A percentile compares a stretch with the other conserved stretches of the same genome.
phyloP scores from a whole-genome alignment of 306 rosid species.

The Prunus davidiana region DNA sequence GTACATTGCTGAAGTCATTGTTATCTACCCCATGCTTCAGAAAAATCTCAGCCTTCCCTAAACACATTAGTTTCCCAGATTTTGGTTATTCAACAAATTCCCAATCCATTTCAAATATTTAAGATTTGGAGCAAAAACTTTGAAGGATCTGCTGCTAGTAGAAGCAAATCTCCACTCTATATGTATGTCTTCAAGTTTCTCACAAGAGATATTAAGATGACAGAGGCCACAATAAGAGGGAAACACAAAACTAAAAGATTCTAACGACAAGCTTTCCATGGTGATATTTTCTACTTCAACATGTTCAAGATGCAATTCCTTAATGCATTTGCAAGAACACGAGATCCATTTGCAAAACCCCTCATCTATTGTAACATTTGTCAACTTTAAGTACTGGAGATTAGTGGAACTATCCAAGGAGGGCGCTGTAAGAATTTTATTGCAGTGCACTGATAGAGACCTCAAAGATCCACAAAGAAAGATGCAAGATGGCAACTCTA shows the following conservation, averaged over 20 bases:
- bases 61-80: neutral
- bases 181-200: neutral
- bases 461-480: slow-evolving; percentile 2
- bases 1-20: neutral
- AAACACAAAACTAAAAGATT: neutral
- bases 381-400: slow-evolving; percentile 6
- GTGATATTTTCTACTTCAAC: neutral
- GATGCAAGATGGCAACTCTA: neutral
- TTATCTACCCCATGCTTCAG: neutral
- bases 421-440: neutral
- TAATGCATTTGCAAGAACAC: slow-evolving; percentile 2
- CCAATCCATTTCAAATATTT: neutral
- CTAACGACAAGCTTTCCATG: neutral
- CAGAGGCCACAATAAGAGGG: neutral
- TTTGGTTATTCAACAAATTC: slow-evolving; percentile 1
- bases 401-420: neutral
- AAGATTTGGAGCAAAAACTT: slow-evolving; percentile 11
- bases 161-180: slow-evolving; percentile 3
- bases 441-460: neutral
- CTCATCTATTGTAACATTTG: neutral
- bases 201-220: neutral
- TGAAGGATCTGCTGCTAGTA: neutral
- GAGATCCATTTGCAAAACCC: slow-evolving; percentile 4
- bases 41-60: slow-evolving; percentile 2
- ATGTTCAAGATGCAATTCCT: neutral